Conservation (phyloP, 2,329 filamentous ascomycete genomes). For the Alternaria incomplexa region DNA sequence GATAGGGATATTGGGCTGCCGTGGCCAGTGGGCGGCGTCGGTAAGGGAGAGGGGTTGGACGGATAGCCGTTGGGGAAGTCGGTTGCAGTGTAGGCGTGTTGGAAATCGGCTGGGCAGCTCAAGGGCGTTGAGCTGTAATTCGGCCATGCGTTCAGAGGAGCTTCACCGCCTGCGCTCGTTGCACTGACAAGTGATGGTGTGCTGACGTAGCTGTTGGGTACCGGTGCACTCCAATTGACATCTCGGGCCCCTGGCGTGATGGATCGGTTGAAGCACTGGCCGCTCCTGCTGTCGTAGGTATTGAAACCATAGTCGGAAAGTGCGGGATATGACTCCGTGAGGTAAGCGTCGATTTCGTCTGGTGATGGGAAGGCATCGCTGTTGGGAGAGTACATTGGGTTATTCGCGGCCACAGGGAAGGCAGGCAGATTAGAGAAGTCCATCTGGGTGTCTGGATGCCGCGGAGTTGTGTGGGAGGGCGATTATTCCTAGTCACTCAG, state of each 20-base stretch:
- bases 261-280: slow-evolving; percentile 1
- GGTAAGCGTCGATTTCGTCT: slow-evolving; percentile 5
- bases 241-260: background rate
- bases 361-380: slow-evolving; percentile 10
- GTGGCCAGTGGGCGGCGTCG: slow-evolving; percentile 1
- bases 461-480: background rate
- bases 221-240: slow-evolving; percentile 3
- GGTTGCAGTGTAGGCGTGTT: slow-evolving; percentile 1
- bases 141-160: slow-evolving; percentile 4
- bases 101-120: slow-evolving; percentile 2
- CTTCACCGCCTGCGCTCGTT: background rate
- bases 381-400: slow-evolving; percentile 7
- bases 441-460: background rate
- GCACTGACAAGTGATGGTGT: background rate
- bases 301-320: slow-evolving; percentile 4
- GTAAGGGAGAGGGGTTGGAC: slow-evolving; percentile 7
- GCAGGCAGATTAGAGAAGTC: slow-evolving; percentile 4
- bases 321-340: slow-evolving; percentile 3
- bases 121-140: slow-evolving; percentile 1
- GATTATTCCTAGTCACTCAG: background rate
- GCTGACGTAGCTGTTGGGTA: slow-evolving; percentile 4
- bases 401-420: background rate
- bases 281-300: background rate
- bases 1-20: slow-evolving; percentile 2
- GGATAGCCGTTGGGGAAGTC: slow-evolving; percentile 1